A percentile compares a stretch with the other conserved stretches of the same genome.
phyloP scores from a whole-genome alignment of 1,139 yeast genomes.

The Saccharomyces hybrid region DNA sequence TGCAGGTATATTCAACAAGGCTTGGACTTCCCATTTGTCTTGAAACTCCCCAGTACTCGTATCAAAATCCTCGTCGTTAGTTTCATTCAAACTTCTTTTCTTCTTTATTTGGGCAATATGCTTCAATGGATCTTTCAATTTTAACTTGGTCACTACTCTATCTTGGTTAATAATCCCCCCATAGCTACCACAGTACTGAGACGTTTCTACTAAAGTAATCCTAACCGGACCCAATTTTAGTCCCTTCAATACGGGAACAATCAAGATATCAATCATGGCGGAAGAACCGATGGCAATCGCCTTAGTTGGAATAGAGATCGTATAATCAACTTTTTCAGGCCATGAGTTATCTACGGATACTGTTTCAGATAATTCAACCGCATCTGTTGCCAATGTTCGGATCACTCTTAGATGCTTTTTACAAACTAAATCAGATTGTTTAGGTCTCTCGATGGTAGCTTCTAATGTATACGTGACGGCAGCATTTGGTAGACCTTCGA shows the following conservation, averaged over 20 bases:
- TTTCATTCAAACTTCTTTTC: background rate
- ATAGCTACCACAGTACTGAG: conserved; percentile 50
- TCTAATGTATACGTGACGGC: conserved; percentile 69
- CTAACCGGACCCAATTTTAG: conserved; percentile 64
- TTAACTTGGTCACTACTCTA: conserved; percentile 42
- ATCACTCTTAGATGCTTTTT: conserved; percentile 72
- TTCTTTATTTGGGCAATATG: conserved; percentile 13
- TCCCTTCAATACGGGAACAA: conserved; percentile 80
- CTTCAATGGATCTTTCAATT: conserved; percentile 37
- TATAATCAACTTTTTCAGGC: conserved; percentile 91
- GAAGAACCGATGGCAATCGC: conserved; percentile 87
- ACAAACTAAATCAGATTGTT: conserved; percentile 59
- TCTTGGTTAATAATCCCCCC: conserved; percentile 40
- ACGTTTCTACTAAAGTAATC: conserved; percentile 58
- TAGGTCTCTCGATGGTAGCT: conserved; percentile 76
- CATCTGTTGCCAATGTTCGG: conserved; percentile 80
- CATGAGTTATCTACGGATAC: conserved; percentile 92
- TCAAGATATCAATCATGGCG: conserved; percentile 57
- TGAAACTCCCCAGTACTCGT: conserved; percentile 20
- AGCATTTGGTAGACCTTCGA: conserved; percentile 8
- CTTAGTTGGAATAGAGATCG: conserved; percentile 76
- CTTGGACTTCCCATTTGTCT: conserved; percentile 74
- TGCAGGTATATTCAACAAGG: conserved; percentile 58
- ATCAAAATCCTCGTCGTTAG: conserved; percentile 1
- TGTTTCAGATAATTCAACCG: conserved; percentile 83